Percentiles rank a stretch among this genome's conserved stretches.
Evolutionary conservation across 768 basidiomycete species (phyloP).

Genomic region (Lyophyllum shimeji): DNA sequence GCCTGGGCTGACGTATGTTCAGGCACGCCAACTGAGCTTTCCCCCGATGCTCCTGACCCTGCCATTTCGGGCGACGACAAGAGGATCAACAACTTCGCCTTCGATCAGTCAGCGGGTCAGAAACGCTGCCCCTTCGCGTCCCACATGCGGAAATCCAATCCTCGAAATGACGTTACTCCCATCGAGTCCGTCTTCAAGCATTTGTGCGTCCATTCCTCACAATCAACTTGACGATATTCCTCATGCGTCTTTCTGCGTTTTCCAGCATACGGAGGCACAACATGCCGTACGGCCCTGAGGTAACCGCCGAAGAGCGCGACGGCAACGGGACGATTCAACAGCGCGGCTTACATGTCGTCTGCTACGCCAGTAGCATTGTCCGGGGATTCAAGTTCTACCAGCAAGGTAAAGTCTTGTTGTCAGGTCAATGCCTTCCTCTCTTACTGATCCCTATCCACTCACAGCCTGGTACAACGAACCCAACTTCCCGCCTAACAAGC

Average conservation of each 20-base stretch:
- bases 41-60: conserved; percentile 13
- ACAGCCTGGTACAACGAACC: conserved; percentile 15
- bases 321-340: conserved; percentile 1
- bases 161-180: conserved; percentile 15
- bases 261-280: conserved; percentile 12
- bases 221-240: background rate
- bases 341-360: conserved; percentile 15
- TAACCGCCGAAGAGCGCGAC: conserved; percentile 8
- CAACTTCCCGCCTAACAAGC: conserved; percentile 12
- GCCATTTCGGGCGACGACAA: conserved; percentile 9
- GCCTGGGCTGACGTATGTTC: background rate
- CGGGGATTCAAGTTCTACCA: conserved; percentile 17
- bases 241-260: background rate
- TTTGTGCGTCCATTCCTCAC: background rate
- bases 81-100: conserved; percentile 23
- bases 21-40: conserved; percentile 18
- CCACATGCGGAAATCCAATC: conserved; percentile 19
- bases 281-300: conserved; percentile 12
- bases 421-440: background rate
- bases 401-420: conserved; percentile 5
- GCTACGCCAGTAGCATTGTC: conserved; percentile 18
- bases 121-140: conserved; percentile 16
- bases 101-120: conserved; percentile 13
- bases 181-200: conserved; percentile 12
- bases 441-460: background rate